Conservation (phyloP, 805 yeast species). For the Monosporozyma siamensis region DNA sequence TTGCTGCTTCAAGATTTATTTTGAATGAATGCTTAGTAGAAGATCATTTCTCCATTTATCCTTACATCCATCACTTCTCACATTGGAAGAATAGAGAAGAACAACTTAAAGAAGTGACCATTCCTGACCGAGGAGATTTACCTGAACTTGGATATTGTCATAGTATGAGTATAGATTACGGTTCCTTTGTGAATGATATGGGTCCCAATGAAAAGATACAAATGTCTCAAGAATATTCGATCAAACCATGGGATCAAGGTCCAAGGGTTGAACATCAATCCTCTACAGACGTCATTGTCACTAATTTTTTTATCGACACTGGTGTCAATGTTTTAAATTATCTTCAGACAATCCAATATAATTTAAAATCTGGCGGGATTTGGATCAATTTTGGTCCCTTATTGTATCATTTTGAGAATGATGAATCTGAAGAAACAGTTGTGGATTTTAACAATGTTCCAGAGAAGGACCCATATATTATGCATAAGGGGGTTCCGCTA, state of each 20-base stretch:
- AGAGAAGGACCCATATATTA: constrained; percentile 11
- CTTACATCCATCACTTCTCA: constrained; percentile 42
- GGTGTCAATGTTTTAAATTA: constrained; percentile 48
- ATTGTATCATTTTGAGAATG: constrained; percentile 56
- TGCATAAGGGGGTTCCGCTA: constrained; percentile 15
- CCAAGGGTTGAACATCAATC: constrained; percentile 30
- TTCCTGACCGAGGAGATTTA: constrained; percentile 40
- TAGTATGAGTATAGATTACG: constrained; percentile 62
- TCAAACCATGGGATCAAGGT: constrained; percentile 15
- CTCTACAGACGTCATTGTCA: constrained; percentile 36
- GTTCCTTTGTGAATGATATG: constrained; percentile 55
- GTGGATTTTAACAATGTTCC: constrained; percentile 15
- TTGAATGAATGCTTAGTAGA: constrained; percentile 36
- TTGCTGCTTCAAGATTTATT: constrained; percentile 42
- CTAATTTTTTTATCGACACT: constrained; percentile 51
- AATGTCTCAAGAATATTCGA: constrained; percentile 7
- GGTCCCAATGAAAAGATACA: constrained; percentile 34
- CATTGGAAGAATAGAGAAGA: constrained; percentile 34
- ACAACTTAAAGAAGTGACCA: constrained; percentile 37
- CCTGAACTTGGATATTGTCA: constrained; percentile 23
- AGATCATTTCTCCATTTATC: constrained; percentile 36
- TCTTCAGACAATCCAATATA: constrained; percentile 36
- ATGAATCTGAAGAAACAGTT: constrained; percentile 26
- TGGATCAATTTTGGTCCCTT: constrained; percentile 60
- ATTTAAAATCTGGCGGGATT: constrained; percentile 36